A percentile compares a stretch with the other conserved stretches of the same genome.
Evolutionary conservation across 108 stramenopile species (phyloP).

Genomic region (Stephanodiscus minutulus): DNA sequence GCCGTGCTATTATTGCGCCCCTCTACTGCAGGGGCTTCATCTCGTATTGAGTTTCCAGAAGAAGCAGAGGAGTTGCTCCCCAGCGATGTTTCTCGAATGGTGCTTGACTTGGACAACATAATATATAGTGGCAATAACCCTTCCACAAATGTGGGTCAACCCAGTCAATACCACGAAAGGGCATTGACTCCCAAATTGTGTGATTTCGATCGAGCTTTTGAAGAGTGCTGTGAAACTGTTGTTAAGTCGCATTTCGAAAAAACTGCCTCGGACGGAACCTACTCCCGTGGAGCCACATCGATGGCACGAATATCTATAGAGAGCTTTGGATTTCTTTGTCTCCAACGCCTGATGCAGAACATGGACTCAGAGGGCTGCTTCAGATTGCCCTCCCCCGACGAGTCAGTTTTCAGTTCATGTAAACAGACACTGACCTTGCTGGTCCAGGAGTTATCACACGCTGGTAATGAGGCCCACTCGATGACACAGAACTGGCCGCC

Average conservation of each 20-base stretch:
- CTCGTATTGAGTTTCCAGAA: conserved; percentile 19
- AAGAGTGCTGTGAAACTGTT: conserved; percentile 37
- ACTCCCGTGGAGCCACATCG: not conserved
- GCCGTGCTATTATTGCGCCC: conserved; percentile 42
- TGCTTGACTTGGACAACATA: conserved; percentile 23
- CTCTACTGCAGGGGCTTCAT: not conserved
- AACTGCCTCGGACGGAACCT: conserved; percentile 1
- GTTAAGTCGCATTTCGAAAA: conserved; percentile 18
- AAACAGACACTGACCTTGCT: conserved; percentile 23
- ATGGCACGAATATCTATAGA: conserved; percentile 36
- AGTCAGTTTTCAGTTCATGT: conserved; percentile 18
- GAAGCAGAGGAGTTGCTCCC: conserved; percentile 11
- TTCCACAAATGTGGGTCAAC: conserved; percentile 17
- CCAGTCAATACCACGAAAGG: conserved; percentile 12
- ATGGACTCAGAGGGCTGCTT: conserved; percentile 13
- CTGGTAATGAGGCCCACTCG: conserved; percentile 23
- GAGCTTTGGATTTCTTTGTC: conserved; percentile 37
- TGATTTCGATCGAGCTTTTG: conserved; percentile 35
- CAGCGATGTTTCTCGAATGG: conserved; percentile 30
- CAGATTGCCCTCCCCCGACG: not conserved
- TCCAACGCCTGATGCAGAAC: conserved; percentile 42
- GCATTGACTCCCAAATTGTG: conserved; percentile 15
- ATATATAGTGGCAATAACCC: conserved; percentile 12
- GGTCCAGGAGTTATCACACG: conserved; percentile 15
- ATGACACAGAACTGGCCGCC: conserved; percentile 27